Base-by-base conservation (phyloP, 2,329 filamentous ascomycete genomes). In the Amauroascus niger region DNA sequence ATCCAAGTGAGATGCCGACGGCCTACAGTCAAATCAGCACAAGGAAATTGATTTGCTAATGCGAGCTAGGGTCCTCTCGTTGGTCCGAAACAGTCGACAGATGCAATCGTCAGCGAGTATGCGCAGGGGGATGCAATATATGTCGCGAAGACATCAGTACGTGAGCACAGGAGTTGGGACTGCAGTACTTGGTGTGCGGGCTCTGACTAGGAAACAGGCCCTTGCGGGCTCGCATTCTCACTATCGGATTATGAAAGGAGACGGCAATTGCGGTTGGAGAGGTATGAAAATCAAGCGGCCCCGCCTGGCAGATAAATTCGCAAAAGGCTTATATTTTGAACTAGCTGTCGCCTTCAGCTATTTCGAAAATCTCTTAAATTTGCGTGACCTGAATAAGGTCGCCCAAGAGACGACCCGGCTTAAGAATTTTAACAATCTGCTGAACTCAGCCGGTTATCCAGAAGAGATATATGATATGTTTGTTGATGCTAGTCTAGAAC, bases 221-320 rank as follows among this genome's bases (percentile, higher is more conserved):
- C 78, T 98, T 52, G 86, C 89, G 6, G 78, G 84, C 62, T 88
- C 85, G 54, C 95, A 95, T 69, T 87, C 88, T 18, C 84, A 89
- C 67, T 95, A 91, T 66, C 87, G 93, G 53, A 84, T 84, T 9
- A 82, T 95, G 67, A 84, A 86, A 69, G 91, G 93, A 51, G 91
- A 97, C 72, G 93, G 93, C 55, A 94, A 95, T 67, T 97, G 93
- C 71, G 93, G 91, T 64, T 97, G 93, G 91, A 82, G 91, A 84
- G 93, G 91, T 96, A 78, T 75, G 83, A 6, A 83, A 6, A 22
- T n/a, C 16, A 8, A 44, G 35, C 24, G 61, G 59, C 59, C 51
- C n/a, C n/a, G 7, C 13, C 8, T 37, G 11, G 6, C 6, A 14
- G 16, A 32, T 18, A 9, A 24, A 11, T 53, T 14, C 11, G 30